Percentiles rank a stretch among this genome's conserved stretches.
phyloP scores from a whole-genome alignment of 2,329 filamentous ascomycete genomes.

The Nectriaceae sp. region DNA sequence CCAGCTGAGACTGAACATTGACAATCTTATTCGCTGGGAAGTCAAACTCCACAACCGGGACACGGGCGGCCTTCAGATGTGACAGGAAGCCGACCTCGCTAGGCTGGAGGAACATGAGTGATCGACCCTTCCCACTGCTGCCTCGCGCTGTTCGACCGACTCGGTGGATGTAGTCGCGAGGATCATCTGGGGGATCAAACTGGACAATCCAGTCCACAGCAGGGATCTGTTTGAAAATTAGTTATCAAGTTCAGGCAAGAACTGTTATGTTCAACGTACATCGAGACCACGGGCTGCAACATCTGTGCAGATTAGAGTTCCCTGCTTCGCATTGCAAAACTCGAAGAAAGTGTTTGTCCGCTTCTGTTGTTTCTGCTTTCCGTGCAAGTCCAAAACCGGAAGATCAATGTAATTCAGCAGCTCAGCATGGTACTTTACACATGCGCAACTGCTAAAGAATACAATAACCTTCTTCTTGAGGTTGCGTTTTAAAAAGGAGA shows the following conservation, averaged over 20 bases:
- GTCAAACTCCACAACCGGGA: constrained; percentile 95
- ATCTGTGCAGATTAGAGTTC: constrained; percentile 93
- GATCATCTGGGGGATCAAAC: constrained; percentile 91
- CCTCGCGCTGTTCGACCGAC: constrained; percentile 94
- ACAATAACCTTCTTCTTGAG: constrained; percentile 97
- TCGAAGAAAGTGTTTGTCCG: constrained; percentile 99
- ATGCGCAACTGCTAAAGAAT: constrained; percentile 91
- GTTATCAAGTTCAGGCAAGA: constrained; percentile 1
- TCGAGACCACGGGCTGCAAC: constrained; percentile 94
- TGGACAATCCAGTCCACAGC: constrained; percentile 96
- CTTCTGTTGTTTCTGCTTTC: constrained; percentile 98
- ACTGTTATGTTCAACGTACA: constrained; percentile 45
- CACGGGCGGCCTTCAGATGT: constrained; percentile 86
- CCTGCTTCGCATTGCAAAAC: constrained; percentile 75
- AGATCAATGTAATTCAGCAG: constrained; percentile 97
- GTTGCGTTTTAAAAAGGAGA: constrained; percentile 88
- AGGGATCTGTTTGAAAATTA: constrained; percentile 63
- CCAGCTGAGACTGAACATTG: constrained; percentile 86
- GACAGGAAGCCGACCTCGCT: constrained; percentile 89
- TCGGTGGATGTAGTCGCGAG: constrained; percentile 90
- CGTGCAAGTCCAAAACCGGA: constrained; percentile 82
- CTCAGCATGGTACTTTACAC: constrained; percentile 93
- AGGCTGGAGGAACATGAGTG: constrained; percentile 90
- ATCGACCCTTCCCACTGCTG: constrained; percentile 78
- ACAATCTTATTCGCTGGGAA: constrained; percentile 91